Base-by-base conservation (phyloP, 305 asterid genomes). In the Fraxinus sp. region DNA sequence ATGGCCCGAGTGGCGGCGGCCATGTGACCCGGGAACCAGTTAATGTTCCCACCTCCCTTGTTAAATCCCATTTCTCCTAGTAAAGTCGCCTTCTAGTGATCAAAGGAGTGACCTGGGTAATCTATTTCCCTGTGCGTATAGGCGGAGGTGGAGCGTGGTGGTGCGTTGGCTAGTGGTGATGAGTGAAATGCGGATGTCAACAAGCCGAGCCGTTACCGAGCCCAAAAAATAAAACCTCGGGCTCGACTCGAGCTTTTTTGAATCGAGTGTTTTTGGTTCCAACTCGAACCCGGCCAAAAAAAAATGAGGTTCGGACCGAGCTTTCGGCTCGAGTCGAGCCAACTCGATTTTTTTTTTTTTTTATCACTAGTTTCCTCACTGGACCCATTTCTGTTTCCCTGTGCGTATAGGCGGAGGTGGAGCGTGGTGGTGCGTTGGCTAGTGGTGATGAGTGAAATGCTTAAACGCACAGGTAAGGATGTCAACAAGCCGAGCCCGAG, bases 1-100 rank as follows among this genome's bases (percentile, higher is more conserved):
- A 96, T 96, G 80, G 98, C 98, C 78, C 95, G 93, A 70, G 98
- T 96, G 84, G 99, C 99, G 77, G 95, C 92, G 24, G 98, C 99
- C 99, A 96, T 96, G 89, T 96, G 99, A 71, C 99, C 98, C 0
- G 99, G 99, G 80, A 89, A 96, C 99, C 99, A 96, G 81, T 94
- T 96, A 36, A 96, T 77, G 83, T 82, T 91, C 11, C 99, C 99
- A 49, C 97, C 99, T 76, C 97, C 95, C 83, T 87, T 91, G 82
- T 87, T 86, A 84, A 96, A 94, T 2, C 95, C 95, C 93, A 94
- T 85, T 85, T 96, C 92, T 57, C 98, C 97, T 20, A 96, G 79
- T 33, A 88, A 75, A 36, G 86, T 43, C 57, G 83, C 91, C 85
- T 90, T 91, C 91, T 81, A n/a, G n/a, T n/a, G n/a, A n/a, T n/a